These are phyloP conservation scores for Tylopilus subfusipes DNA, from an alignment of 768 basidiomycete species.

Conservation along the genomic window DNA sequence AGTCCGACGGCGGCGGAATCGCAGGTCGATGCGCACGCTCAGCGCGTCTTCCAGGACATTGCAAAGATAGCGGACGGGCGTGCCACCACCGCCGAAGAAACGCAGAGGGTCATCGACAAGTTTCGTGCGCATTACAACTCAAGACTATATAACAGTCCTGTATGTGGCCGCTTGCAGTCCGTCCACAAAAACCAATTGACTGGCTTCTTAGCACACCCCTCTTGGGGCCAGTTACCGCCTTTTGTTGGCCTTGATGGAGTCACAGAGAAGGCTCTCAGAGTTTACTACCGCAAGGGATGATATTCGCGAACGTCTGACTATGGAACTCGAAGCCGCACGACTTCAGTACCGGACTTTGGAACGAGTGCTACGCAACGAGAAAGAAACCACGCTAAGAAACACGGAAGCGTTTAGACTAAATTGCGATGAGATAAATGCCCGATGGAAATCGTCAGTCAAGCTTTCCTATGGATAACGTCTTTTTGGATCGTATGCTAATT, in stretches of 20 bases:
- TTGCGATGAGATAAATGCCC: neutral
- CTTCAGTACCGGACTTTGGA: neutral
- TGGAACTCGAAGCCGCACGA: neutral
- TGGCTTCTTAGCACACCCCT: neutral
- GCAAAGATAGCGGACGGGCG: neutral
- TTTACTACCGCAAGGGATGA: neutral
- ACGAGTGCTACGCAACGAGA: neutral
- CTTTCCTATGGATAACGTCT: neutral
- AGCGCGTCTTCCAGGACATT: neutral
- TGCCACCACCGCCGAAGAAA: constrained; percentile 6
- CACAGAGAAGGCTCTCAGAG: neutral
- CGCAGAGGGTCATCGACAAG: neutral
- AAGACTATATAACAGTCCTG: neutral
- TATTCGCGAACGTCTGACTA: neutral
- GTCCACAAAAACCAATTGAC: neutral
- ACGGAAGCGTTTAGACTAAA: neutral
- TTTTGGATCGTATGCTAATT: neutral
- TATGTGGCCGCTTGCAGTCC: neutral
- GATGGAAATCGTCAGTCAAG: constrained; percentile 3
- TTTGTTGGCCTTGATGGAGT: neutral
- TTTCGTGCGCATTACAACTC: neutral
- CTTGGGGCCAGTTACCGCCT: neutral
- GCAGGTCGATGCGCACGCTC: neutral
- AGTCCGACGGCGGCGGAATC: neutral
- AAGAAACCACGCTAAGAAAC: neutral